Evolutionary conservation across 2,329 filamentous ascomycete genomes (phyloP).

Genomic region (Periconia digitata): DNA sequence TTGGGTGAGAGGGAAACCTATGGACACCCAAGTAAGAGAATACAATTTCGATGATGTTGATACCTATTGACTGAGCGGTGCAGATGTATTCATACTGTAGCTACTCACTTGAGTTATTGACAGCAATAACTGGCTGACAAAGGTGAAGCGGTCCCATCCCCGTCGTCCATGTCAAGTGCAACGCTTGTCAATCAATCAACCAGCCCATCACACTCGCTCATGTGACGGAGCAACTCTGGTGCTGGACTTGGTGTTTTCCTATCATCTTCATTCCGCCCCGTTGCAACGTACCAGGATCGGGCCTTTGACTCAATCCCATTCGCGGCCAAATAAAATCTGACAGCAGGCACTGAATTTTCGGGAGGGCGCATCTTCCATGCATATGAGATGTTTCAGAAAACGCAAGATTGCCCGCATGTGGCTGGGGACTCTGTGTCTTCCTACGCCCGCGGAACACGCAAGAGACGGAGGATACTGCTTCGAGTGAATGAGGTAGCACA

Average conservation of each 20-base stretch:
- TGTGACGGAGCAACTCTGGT: conserved; percentile 17
- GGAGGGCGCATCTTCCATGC: conserved; percentile 9
- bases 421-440: conserved; percentile 15
- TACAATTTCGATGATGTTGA: too few species aligned
- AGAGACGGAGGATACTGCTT: conserved; percentile 27
- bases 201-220: conserved; percentile 20
- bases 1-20: too few species aligned
- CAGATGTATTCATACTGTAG: too few species aligned
- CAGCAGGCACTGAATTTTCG: background rate
- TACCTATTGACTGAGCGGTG: too few species aligned
- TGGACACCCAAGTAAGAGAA: too few species aligned
- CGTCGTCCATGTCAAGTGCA: too few species aligned
- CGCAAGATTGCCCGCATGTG: conserved; percentile 19
- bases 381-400: conserved; percentile 27
- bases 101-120: too few species aligned
- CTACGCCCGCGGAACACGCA: conserved; percentile 35
- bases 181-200: too few species aligned
- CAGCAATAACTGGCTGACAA: too few species aligned
- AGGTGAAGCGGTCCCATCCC: too few species aligned
- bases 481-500: conserved; percentile 30
- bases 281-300: conserved; percentile 1
- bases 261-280: background rate
- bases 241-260: conserved; percentile 14
- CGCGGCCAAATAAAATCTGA: background rate
- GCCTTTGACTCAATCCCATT: background rate